phyloP scores from a whole-genome alignment of 164 flowering plant genomes.

The Saururus chinensis region DNA sequence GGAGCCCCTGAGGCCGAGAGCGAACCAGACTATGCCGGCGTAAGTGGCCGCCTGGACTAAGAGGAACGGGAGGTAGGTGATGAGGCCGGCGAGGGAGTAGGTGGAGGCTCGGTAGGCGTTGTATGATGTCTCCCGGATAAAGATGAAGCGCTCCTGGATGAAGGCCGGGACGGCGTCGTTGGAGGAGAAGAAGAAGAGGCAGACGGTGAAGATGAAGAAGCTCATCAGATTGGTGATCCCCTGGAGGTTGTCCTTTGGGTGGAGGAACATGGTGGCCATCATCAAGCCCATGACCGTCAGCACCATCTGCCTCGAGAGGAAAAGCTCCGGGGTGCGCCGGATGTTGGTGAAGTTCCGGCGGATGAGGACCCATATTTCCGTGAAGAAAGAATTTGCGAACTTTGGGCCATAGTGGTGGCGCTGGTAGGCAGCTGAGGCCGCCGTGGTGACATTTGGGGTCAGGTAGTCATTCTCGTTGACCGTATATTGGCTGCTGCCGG shows the following conservation, averaged over 20 bases:
- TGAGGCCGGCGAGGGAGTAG: constrained; percentile 49
- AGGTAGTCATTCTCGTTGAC: constrained; percentile 53
- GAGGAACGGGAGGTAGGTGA: constrained; percentile 70
- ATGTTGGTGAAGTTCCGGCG: constrained; percentile 63
- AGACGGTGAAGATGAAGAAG: constrained; percentile 71
- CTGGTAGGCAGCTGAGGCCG: not conserved
- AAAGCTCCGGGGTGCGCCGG: constrained; percentile 65
- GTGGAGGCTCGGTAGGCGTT: constrained; percentile 70
- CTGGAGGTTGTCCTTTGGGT: constrained; percentile 32
- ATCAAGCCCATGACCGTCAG: constrained; percentile 57
- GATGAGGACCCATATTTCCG: constrained; percentile 48
- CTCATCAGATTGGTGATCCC: constrained; percentile 59
- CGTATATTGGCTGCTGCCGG: constrained; percentile 61
- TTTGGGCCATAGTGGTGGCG: constrained; percentile 30
- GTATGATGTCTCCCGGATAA: constrained; percentile 58
- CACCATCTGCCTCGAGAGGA: constrained; percentile 56
- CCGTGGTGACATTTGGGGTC: constrained; percentile 22
- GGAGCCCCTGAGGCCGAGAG: constrained; percentile 31
- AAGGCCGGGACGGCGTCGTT: constrained; percentile 76
- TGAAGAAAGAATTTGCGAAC: constrained; percentile 39
- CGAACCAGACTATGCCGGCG: constrained; percentile 42
- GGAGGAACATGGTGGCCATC: constrained; percentile 72
- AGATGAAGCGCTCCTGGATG: constrained; percentile 69
- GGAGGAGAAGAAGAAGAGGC: constrained; percentile 73
- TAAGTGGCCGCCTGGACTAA: constrained; percentile 47